Percentiles rank a stretch among this genome's conserved stretches.
Evolutionary conservation across 2,329 filamentous ascomycete species (phyloP).

Genomic region (Coleophoma crateriformis): DNA sequence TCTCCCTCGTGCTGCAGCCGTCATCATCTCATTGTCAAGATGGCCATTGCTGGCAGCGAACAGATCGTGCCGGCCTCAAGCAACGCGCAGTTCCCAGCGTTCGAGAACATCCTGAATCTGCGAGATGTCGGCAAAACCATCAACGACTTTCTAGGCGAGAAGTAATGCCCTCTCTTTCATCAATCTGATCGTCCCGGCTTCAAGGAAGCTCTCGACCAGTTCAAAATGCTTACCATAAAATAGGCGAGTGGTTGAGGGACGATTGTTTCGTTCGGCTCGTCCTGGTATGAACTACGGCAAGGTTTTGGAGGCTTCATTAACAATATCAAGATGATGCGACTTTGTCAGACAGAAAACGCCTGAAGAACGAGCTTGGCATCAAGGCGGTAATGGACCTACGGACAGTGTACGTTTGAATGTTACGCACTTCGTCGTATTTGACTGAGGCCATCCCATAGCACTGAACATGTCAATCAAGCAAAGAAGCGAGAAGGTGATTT

Average conservation of each 20-base stretch:
- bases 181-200: not conserved
- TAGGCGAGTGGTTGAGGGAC: slow-evolving; percentile 49
- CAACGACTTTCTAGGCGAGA: slow-evolving; percentile 51
- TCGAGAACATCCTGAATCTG: slow-evolving; percentile 66
- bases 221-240: slow-evolving; percentile 1
- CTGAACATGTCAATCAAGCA: slow-evolving; percentile 66
- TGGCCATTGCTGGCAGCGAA: too few relatives aligned
- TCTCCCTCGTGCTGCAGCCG: too few relatives aligned
- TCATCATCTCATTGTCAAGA: too few relatives aligned
- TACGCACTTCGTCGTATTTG: not conserved
- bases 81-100: slow-evolving; percentile 7
- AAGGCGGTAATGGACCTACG: slow-evolving; percentile 74
- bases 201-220: not conserved
- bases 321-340: slow-evolving; percentile 62
- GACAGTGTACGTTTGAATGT: slow-evolving; percentile 51
- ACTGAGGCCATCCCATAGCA: slow-evolving; percentile 37
- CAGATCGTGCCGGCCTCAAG: too few relatives aligned
- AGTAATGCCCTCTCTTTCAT: slow-evolving; percentile 33
- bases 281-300: slow-evolving; percentile 34
- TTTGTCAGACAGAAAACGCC: slow-evolving; percentile 50
- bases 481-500: slow-evolving; percentile 50
- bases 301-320: slow-evolving; percentile 2
- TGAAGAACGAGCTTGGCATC: slow-evolving; percentile 57
- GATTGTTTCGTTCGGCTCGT: slow-evolving; percentile 64
- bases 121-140: slow-evolving; percentile 68